Evolutionary conservation across 2,329 filamentous ascomycete species (phyloP).

Genomic region (Epichloe aotearoae): DNA sequence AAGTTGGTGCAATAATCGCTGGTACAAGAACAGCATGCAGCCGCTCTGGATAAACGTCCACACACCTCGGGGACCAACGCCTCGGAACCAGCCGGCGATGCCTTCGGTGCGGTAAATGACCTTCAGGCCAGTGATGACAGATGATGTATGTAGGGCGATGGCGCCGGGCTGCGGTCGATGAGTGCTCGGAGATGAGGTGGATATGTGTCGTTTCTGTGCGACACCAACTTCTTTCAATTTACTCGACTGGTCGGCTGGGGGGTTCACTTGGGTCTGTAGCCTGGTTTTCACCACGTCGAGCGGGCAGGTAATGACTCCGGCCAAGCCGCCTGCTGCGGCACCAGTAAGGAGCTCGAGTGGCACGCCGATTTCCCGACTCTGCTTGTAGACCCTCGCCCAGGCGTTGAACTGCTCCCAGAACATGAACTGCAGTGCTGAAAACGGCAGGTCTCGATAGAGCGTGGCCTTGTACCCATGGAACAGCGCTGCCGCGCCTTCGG

Average conservation of each 20-base stretch:
- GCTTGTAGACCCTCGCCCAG: constrained; percentile 66
- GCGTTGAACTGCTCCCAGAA: constrained; percentile 93
- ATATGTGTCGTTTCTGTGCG: constrained; percentile 60
- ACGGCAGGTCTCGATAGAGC: constrained; percentile 84
- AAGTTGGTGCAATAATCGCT: constrained; percentile 69
- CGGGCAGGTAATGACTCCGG: constrained; percentile 87
- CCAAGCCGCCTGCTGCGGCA: constrained; percentile 78
- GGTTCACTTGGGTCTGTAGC: constrained; percentile 75
- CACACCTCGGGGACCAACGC: constrained; percentile 80
- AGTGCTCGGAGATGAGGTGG: constrained; percentile 79
- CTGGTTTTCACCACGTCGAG: constrained; percentile 96
- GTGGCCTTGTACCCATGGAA: constrained; percentile 98
- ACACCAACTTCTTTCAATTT: constrained; percentile 23
- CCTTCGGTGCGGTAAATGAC: constrained; percentile 89
- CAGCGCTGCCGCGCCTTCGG: constrained; percentile 72
- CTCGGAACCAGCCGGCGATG: constrained; percentile 79
- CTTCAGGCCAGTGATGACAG: constrained; percentile 68
- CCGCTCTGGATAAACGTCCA: constrained; percentile 98
- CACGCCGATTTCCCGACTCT: constrained; percentile 72
- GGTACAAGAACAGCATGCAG: constrained; percentile 93
- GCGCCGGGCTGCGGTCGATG: constrained; percentile 68
- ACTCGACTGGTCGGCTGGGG: constrained; percentile 17
- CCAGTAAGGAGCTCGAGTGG: constrained; percentile 80
- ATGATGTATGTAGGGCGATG: constrained; percentile 74
- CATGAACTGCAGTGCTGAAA: constrained; percentile 92